Conservation (phyloP, 129 eudicot species). For the Ambrosia artemisiifolia region DNA sequence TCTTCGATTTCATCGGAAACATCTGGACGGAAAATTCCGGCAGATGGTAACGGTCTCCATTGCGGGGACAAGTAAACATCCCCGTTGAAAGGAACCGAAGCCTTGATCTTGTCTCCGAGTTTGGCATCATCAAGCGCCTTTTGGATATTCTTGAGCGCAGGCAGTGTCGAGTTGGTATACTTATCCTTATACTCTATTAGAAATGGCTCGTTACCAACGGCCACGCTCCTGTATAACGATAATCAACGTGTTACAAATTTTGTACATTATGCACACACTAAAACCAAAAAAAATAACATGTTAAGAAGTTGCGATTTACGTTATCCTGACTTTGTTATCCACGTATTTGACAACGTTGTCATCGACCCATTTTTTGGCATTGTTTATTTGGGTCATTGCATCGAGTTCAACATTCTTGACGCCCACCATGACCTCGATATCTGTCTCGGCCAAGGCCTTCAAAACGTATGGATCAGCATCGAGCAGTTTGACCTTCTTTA, state of each 20-base stretch:
- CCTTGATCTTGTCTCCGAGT: slow-evolving; percentile 52
- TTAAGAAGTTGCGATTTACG: slow-evolving; percentile 5
- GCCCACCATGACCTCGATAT: slow-evolving; percentile 41
- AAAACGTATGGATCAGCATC: slow-evolving; percentile 31
- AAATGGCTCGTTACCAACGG: slow-evolving; percentile 74
- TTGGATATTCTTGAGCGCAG: slow-evolving; percentile 51
- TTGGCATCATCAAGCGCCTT: slow-evolving; percentile 53
- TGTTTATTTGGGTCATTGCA: slow-evolving; percentile 1
- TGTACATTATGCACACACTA: not conserved
- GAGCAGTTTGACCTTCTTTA: slow-evolving; percentile 45
- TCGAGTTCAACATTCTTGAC: slow-evolving; percentile 25
- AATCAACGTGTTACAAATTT: not conserved
- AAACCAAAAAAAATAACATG: not conserved
- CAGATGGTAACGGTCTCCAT: slow-evolving; percentile 41
- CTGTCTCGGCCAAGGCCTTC: slow-evolving; percentile 30
- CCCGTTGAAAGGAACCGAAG: slow-evolving; percentile 58
- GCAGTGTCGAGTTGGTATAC: slow-evolving; percentile 32
- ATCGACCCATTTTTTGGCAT: slow-evolving; percentile 39
- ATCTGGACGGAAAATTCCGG: slow-evolving; percentile 55
- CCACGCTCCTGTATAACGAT: slow-evolving; percentile 20
- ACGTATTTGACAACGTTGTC: slow-evolving; percentile 32
- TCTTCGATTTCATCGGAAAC: slow-evolving; percentile 32
- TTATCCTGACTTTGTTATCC: slow-evolving; percentile 29
- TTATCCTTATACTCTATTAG: slow-evolving; percentile 44
- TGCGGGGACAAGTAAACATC: slow-evolving; percentile 51